Percentiles rank a stretch among this genome's conserved stretches.
Evolutionary conservation across 2,329 filamentous ascomycete species (phyloP).

Genomic region (Aspergillus proliferans): DNA sequence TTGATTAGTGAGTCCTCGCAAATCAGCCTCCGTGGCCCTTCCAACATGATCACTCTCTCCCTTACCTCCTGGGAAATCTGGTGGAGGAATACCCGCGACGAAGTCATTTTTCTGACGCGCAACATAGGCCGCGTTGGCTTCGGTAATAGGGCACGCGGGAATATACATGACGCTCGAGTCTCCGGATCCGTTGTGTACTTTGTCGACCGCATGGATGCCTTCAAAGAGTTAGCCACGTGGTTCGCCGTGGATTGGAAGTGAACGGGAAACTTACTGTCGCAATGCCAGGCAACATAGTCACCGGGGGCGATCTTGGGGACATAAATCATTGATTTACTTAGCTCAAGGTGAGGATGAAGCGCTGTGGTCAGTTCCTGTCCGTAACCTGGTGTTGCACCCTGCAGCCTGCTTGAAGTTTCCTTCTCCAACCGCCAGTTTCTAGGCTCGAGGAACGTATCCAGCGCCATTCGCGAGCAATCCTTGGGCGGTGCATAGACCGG

Average conservation of each 20-base stretch:
- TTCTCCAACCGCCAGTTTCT: not conserved
- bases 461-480: conserved; percentile 4
- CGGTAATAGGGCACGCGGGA: conserved; percentile 6
- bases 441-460: not conserved
- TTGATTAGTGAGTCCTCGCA: not conserved
- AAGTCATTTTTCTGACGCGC: conserved; percentile 5
- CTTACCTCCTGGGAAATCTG: conserved; percentile 7
- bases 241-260: not conserved
- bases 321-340: conserved; percentile 3
- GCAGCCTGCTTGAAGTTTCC: not conserved
- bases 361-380: conserved; percentile 5
- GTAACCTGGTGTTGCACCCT: conserved; percentile 6
- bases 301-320: conserved; percentile 5
- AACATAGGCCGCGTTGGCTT: conserved; percentile 6
- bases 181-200: not conserved
- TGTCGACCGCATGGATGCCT: conserved; percentile 6
- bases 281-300: not conserved
- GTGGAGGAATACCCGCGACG: conserved; percentile 5
- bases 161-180: conserved; percentile 9
- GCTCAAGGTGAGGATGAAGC: conserved; percentile 5
- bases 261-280: conserved; percentile 1
- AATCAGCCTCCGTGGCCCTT: not conserved
- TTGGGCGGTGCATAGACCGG: conserved; percentile 25
- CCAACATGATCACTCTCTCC: conserved; percentile 4
- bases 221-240: not conserved